These are phyloP conservation scores for Aspergillus luchuensis DNA, from an alignment of 2,329 filamentous ascomycete species.

Conservation along the genomic window DNA sequence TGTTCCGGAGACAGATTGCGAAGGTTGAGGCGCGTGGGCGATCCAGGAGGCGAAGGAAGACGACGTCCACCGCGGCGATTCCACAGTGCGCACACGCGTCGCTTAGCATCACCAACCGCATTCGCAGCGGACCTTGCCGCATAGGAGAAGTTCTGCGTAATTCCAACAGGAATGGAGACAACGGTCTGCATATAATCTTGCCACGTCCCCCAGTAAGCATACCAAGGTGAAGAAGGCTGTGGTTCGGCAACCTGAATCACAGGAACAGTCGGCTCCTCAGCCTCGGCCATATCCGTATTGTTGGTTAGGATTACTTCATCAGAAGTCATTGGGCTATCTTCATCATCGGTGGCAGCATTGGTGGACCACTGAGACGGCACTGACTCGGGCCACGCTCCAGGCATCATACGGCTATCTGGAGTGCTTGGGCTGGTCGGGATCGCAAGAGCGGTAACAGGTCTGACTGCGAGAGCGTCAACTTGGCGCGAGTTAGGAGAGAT, in stretches of 20 bases:
- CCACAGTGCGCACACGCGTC: slow-evolving; percentile 12
- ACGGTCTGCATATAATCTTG: slow-evolving; percentile 8
- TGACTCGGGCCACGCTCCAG: background rate
- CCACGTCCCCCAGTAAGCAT: slow-evolving; percentile 8
- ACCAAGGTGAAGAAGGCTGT: background rate
- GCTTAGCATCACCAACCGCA: slow-evolving; percentile 12
- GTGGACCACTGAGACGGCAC: background rate
- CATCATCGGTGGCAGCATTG: background rate
- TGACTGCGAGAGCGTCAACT: background rate
- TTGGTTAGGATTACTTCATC: background rate
- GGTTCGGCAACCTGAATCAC: background rate
- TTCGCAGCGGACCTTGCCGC: slow-evolving; percentile 20
- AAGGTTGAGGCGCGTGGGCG: slow-evolving; percentile 19
- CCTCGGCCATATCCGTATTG: background rate
- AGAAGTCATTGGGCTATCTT: slow-evolving; percentile 8
- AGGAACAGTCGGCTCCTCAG: background rate
- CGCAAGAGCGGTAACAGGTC: background rate
- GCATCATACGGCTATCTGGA: background rate
- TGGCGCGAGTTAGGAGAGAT: background rate
- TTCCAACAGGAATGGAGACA: slow-evolving; percentile 1
- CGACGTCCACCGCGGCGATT: background rate
- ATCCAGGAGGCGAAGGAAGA: slow-evolving; percentile 3
- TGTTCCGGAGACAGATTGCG: slow-evolving; percentile 19
- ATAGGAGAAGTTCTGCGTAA: slow-evolving; percentile 9
- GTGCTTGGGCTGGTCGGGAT: background rate